phyloP scores from a whole-genome alignment of 1,284 basidiomycete species.

The Microbotryum saponariae region DNA sequence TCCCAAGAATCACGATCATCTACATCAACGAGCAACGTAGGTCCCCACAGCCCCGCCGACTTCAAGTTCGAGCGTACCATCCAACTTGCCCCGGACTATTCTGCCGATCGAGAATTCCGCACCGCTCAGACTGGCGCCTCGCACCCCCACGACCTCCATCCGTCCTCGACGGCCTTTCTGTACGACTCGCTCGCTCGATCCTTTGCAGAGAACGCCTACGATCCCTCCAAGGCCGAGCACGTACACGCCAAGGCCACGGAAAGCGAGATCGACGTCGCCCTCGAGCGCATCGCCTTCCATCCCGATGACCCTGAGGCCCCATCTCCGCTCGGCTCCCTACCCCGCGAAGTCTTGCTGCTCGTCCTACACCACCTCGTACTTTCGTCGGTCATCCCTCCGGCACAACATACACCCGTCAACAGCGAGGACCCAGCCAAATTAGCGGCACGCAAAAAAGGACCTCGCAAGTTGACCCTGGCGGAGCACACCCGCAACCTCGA shows the following conservation, averaged over 20 bases:
- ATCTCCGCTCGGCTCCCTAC: conserved; percentile 12
- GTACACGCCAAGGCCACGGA: background rate
- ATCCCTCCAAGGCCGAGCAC: background rate
- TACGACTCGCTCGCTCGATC: conserved; percentile 19
- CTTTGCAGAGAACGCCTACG: conserved; percentile 28
- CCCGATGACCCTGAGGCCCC: conserved; percentile 23
- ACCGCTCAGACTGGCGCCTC: conserved; percentile 10
- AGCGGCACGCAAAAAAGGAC: background rate
- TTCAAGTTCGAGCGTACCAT: conserved; percentile 34
- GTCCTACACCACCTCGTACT: conserved; percentile 20
- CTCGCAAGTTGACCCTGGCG: conserved; percentile 5
- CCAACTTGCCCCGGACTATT: conserved; percentile 33
- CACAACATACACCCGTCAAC: background rate
- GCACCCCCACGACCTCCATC: conserved; percentile 15
- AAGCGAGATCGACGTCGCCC: background rate
- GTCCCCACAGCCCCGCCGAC: conserved; percentile 1
- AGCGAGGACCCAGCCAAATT: background rate
- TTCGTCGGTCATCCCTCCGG: conserved; percentile 21
- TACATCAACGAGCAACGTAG: conserved; percentile 2
- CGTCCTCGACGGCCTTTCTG: conserved; percentile 21
- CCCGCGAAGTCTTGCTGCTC: conserved; percentile 26
- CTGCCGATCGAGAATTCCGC: background rate
- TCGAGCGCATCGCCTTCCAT: conserved; percentile 17
- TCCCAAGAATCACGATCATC: background rate
- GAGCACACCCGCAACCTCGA: conserved; percentile 22